Evolutionary conservation across 1,284 basidiomycete genomes (phyloP), one percentile per base, ranked within the genome.

Genomic region (Apiotrichum porosum): DNA sequence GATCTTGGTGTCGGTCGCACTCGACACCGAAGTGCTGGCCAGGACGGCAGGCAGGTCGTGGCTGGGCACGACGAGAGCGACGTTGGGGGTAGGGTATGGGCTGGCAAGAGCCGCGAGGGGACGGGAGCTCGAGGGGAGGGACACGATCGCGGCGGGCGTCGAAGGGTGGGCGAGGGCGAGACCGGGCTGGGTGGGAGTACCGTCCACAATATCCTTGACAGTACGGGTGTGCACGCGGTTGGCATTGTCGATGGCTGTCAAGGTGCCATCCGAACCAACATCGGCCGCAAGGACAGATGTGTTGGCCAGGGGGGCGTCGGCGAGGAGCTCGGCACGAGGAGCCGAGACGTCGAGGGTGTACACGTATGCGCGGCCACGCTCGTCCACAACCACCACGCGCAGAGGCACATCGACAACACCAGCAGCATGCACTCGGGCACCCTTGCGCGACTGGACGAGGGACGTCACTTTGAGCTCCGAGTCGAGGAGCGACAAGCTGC

Each of bases 31-130:
- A 1, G 53, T 34, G 1, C 51, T 49, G 12, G 54, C 39, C 13
- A 70, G 54, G 12, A 64, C 54, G 6, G 66, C 58, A 1, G 66
- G 58, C 10, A 67, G 44, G 14, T 57, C 48, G 1, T 61, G 42
- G 4, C 58, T 44, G 5, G 63, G 59, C 4, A 61, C 53, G 22
- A 58, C 56, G n/a, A 67, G 57, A 15, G 68, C 51, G 21, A 68
- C 49, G 1, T 57, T 56, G 0, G 65, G 54, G 1, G 51, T 36
- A 1, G 66, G 62, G 34, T 61, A 46, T 2, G 58, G 37, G 12
- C 58, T 54, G 24, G 61, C 47, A 33, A 65, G 22, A 0, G 59
- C 38, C 5, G 60, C 56, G 14, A 66, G 37, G 6, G 65, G 52
- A 13, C 42, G 50, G n/a, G 43, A 45, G 2, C 22, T 17, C 1